Base-by-base conservation (phyloP, 805 yeast genomes). In the Yamadazyma akitaensis region DNA sequence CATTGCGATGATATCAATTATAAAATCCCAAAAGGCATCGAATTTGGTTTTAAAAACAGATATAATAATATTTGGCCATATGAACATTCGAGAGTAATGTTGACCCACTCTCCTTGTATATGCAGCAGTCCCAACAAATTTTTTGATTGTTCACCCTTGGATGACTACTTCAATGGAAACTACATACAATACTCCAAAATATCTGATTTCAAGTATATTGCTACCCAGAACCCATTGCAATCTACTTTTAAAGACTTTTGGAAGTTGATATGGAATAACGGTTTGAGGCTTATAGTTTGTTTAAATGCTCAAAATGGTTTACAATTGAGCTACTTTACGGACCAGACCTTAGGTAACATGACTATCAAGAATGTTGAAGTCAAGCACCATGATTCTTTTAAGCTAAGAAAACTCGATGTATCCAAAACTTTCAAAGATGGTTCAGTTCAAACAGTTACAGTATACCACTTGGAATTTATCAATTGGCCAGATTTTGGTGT, bases 401-500 rank as follows among this genome's bases (percentile, higher is more conserved):
- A 50, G 7, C 34, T 52, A 33, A 49, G 58, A 19, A 46, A 44
- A 40, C 41, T 61, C 12, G 46, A 51, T 17, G 24, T 53, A 14
- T 44, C 47, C 1, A 56, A 53, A 36, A 19, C 26, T 5, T 17
- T 34, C 12, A 52, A 46, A 17, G 42, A 49, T 25, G 21, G 14
- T 3, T 14, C 34, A 3, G 11, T 7, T 5, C 19, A 42, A 12
- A 32, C 43, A 14, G 14, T 48, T 35, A 44, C 48, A 4, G 61
- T 73, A 8, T 65, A 61, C 47, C 77, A 72, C 49, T 62, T 73
- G 41, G 74, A 71, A 36, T 72, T 60, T 52, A 60, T 60, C 19
- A 61, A 60, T n/a, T 73, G 77, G 79, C 77, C 79, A 0, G 79
- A 73, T 53, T 73, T 72, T 49, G 77, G 76, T 3, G 67, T 70